Base-by-base conservation (phyloP, 2,329 filamentous ascomycete species). In the Fusarium verrucosum region DNA sequence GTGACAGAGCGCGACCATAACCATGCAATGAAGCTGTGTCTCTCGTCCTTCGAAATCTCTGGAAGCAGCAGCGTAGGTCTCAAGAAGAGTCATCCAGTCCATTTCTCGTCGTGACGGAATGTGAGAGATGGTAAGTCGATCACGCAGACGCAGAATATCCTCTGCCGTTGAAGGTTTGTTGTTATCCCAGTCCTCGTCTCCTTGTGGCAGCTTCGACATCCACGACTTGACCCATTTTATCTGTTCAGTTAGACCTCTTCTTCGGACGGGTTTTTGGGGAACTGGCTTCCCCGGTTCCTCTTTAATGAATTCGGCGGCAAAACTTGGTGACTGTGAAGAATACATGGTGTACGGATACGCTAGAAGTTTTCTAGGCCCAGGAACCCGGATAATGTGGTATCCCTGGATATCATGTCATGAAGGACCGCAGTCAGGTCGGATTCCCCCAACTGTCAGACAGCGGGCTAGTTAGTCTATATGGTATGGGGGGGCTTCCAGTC, bases 161-260 rank as follows among this genome's bases (percentile, higher is more conserved):
- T 64, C 62, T n/a, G 56, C 35, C 3, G 68, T 59, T 19, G 60
- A 71, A 13, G 68, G 68, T 38, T 51, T 63, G 54, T 70, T 71
- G 41, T 70, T 70, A 37, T 70, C 61, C 68, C 68, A 70, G 33
- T 70, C 68, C 52, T 69, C 68, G n/a, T 70, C 66, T 33, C 68
- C 68, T 40, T 70, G 68, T 13, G 68, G 68, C n/a, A 70, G 50
- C 25, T 68, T 69, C 41, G 68, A 66, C 66, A 70, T 64, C 68
- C 68, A 70, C 32, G 68, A 65, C 44, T 32, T 59, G 23, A 70
- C 64, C 68, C 68, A 70, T 71, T 58, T 70, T 36, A 68, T 66
- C 25, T 69, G 68, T 30, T 68, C 68, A 35, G 69, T 69, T 47
- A 70, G 56, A 33, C 68, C 68, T 33, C 68, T 53, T 46, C 68